phyloP scores from a whole-genome alignment of 352 stramenopile genomes.

The Globisporangium yorkense region DNA sequence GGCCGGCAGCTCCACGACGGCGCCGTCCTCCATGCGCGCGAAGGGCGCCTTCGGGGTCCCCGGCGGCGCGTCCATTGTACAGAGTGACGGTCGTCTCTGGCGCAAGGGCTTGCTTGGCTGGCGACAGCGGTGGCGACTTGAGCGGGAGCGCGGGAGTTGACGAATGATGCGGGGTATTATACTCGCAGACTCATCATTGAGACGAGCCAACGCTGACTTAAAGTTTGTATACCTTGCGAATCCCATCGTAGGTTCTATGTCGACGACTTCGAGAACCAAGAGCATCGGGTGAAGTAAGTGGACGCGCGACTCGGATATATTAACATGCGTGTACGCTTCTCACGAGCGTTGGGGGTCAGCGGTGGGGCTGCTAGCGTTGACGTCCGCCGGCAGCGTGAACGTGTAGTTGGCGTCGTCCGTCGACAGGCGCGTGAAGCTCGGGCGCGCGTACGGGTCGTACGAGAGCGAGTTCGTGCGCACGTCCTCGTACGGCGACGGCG shows the following conservation, averaged over 20 bases:
- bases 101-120: background rate
- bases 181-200: background rate
- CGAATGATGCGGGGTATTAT: background rate
- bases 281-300: no score
- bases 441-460: conserved; percentile 40
- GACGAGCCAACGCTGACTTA: background rate
- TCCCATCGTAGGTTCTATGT: no score
- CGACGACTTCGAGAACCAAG: no score
- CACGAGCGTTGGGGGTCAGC: no score
- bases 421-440: conserved; percentile 22
- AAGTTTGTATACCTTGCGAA: background rate
- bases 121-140: background rate
- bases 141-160: background rate
- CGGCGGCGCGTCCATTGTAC: conserved; percentile 18
- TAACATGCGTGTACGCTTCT: no score
- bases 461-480: conserved; percentile 35
- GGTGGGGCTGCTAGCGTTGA: no score
- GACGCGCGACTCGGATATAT: no score
- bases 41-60: conserved; percentile 24
- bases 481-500: conserved; percentile 28
- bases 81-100: background rate
- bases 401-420: conserved; percentile 29
- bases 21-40: conserved; percentile 31
- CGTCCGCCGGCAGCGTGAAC: conserved; percentile 28
- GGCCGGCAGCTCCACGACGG: background rate